These are phyloP conservation scores for Cercis canadensis DNA, from an alignment of 306 rosid genomes.

Conservation along the genomic window DNA sequence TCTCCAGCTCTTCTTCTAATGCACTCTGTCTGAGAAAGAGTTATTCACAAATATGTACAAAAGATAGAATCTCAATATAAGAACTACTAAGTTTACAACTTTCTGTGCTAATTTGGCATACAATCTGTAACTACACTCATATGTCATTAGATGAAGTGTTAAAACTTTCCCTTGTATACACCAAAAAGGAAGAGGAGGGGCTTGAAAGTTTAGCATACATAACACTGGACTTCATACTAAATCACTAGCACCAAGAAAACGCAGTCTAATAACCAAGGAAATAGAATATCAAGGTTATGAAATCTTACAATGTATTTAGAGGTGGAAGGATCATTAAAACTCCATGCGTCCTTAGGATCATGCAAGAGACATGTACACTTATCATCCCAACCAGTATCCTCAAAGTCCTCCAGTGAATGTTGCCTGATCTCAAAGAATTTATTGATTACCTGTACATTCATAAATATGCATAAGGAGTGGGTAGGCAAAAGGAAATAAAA, in stretches of 20 bases:
- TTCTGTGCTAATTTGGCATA: not conserved
- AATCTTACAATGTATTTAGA: conserved; percentile 84
- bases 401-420: conserved; percentile 49
- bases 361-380: conserved; percentile 78
- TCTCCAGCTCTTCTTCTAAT: conserved; percentile 85
- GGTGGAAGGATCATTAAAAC: conserved; percentile 79
- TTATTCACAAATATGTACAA: conserved; percentile 61
- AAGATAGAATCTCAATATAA: conserved; percentile 47
- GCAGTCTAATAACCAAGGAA: conserved; percentile 4
- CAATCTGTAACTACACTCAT: conserved; percentile 2
- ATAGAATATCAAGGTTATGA: conserved; percentile 33
- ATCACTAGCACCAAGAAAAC: conserved; percentile 33
- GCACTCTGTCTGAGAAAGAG: conserved; percentile 98
- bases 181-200: not conserved
- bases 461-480: conserved; percentile 33
- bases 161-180: not conserved
- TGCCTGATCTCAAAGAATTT: conserved; percentile 86
- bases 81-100: not conserved
- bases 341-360: conserved; percentile 79
- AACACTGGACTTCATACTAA: conserved; percentile 8
- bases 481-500: conserved; percentile 23
- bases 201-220: conserved; percentile 4
- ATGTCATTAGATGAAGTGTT: not conserved
- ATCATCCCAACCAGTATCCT: conserved; percentile 70
- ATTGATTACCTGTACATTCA: conserved; percentile 65